phyloP scores from a whole-genome alignment of 768 basidiomycete genomes.

The Hypholoma sublateritium region DNA sequence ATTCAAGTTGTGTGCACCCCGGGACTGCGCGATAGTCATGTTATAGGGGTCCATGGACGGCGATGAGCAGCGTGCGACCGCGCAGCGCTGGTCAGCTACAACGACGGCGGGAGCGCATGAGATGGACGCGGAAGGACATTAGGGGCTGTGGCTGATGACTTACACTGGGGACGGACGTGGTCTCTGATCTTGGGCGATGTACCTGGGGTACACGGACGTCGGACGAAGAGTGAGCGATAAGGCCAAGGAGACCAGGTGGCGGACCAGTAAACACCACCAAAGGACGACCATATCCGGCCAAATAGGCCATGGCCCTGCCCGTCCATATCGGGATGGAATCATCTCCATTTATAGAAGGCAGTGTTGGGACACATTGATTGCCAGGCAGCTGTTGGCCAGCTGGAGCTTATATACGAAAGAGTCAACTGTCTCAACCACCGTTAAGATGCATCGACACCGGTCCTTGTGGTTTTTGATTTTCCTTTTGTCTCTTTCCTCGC shows the following conservation, averaged over 20 bases:
- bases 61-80: conserved; percentile 10
- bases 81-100: background rate
- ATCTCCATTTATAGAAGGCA: too few species aligned
- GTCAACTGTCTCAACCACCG: too few species aligned
- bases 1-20: background rate
- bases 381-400: too few species aligned
- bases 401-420: too few species aligned
- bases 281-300: conserved; percentile 5
- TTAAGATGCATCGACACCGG: too few species aligned
- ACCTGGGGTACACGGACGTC: conserved; percentile 31
- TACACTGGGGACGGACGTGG: conserved; percentile 27
- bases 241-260: conserved; percentile 22
- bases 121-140: conserved; percentile 2
- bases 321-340: background rate
- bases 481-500: too few species aligned
- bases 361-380: too few species aligned
- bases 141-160: conserved; percentile 21
- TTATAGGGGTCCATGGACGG: conserved; percentile 19
- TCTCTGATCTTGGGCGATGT: conserved; percentile 31
- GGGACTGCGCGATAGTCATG: conserved; percentile 1
- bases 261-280: conserved; percentile 18
- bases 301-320: conserved; percentile 4
- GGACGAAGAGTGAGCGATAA: conserved; percentile 25
- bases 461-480: too few species aligned
- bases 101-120: background rate